Evolutionary conservation across 1,284 basidiomycete species (phyloP), one percentile per base, ranked within the genome.

Genomic region (Grifola frondosa): DNA sequence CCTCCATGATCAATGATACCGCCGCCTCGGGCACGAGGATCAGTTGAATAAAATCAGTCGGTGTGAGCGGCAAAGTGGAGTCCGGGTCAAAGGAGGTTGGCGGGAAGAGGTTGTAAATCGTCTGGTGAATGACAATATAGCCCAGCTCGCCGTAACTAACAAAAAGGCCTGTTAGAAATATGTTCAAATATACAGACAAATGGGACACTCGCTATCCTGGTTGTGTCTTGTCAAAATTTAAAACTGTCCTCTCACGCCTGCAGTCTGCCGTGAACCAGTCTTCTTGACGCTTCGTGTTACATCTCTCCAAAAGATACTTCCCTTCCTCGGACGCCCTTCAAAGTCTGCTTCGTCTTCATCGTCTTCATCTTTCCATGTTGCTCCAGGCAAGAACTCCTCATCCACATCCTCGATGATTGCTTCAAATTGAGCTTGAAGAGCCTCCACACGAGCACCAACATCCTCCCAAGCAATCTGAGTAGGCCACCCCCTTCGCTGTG

Each of bases 201-300:
- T n/a, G n/a, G n/a, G n/a, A 32, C 12, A 69, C 88, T 69, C 58
- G 91, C 88, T 91, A 91, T 69, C 88, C 88, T 28, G 88, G 85
- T 52, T 88, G 86, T 2, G 78, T 77, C 65, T 80, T 86, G 54
- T 87, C 77, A 55, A 91, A 91, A 53, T 68, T 85, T 20, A 77
- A 54, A 88, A 87, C 55, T 90, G 88, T 2, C 77, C 85, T 33
- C 72, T 75, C 35, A 88, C 74, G 23, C 86, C 81, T 3, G 77
- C 71, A 10, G 78, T 77, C n/a, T 76, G 77, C 32, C 79, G 74
- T 20, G 75, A 72, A 0, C 88, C 88, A 40, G 80, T 78, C 51
- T 67, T 66, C 59, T 75, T 75, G 25, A 88, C 69, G 46, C 82
- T 81, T 39, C 70, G 69, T 58, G 79, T 70, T 6, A 83, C 61